Evolutionary conservation across 768 basidiomycete genomes (phyloP), one percentile per base, ranked within the genome.

Genomic region (Leucosporidium creatinivorum): DNA sequence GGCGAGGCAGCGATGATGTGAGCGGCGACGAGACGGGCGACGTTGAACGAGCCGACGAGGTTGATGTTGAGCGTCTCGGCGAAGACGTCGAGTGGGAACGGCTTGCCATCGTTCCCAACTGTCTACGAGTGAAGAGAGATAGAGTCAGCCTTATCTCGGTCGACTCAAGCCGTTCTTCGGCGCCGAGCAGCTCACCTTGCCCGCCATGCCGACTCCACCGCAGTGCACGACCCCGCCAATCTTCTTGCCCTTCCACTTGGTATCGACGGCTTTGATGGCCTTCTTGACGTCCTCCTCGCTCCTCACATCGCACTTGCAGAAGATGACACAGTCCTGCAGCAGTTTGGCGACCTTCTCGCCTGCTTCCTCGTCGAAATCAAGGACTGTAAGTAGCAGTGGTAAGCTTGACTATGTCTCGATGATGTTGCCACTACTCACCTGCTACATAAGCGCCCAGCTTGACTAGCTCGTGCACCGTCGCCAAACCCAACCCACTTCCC

Each of bases 161-260:
- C 23, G 21, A n/a, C 4, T 23, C 51, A 8, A 25, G 39, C 39
- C 2, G 3, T 17, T 13, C 51, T 17, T 9, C n/a, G 26, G 8
- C 23, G 51, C 6, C 17, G 21, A 52, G n/a, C 23, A 26, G 28
- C 77, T n/a, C 60, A 75, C 75, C 64, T 74, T 75, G 39, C 76
- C 77, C 21, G 73, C 73, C 52, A 70, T 76, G 23, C 81, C 85
- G 0, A 85, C 80, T 5, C 85, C 85, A 5, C 84, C 85, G 68
- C 82, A 82, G 73, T 85, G 84, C 13, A 86, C 80, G 6, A 86
- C 82, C 13, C 85, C 85, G 9, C 85, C 85, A n/a, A 86, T 77
- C 31, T 77, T 75, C 10, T 82, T 81, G 8, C 78, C 78, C 0
- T 82, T 82, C 55, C 77, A 77, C 30, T 77, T 61, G 0, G 72